Evolutionary conservation across 2,329 filamentous ascomycete genomes (phyloP), one percentile per base, ranked within the genome.

Genomic region (Talaromyces piceae): DNA sequence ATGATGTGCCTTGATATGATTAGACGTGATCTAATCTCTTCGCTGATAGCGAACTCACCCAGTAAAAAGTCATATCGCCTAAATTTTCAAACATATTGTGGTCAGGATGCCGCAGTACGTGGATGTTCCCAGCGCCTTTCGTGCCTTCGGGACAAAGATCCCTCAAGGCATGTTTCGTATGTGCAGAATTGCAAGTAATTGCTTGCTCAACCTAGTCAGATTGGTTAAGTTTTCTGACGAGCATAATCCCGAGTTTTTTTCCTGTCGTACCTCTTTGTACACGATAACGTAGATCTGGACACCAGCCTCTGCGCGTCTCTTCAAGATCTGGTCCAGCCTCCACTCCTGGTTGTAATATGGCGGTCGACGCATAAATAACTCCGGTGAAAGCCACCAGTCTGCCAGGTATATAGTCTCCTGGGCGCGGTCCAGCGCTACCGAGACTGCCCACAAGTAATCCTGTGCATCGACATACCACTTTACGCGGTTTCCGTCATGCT

Each of bases 401-500:
- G 48, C 52, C 58, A 98, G 94, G 69, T 97, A 98, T 60, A 98
- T 96, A 43, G 86, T 86, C 70, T 97, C 91, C 63, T 87, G 87
- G 31, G 93, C 93, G 54, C 84, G 78, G 57, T 97, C 91, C 85
- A 54, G 44, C 9, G 52, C 52, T 11, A 22, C 82, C 0, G 90
- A 94, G 9, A 98, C 90, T 16, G 93, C 86, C 84, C 90, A 95
- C 67, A 93, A 94, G 69, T 98, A 98, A 71, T 97, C 87, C 55
- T 90, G 79, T 3, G 90, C 93, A 65, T 97, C 93, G 9, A 97
- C 88, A 70, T 96, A 97, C 91, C 91, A 98, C 73, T 97, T 97
- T 65, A 93, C 77, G 52, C 87, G 77, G 67, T 97, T 96, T 25
- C 84, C 86, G 9, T 91, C 83, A 41, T 85, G 83, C 65, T 91